These are phyloP conservation scores for Vanrija pseudolonga DNA, from an alignment of 1,284 basidiomycete genomes.

Conservation along the genomic window DNA sequence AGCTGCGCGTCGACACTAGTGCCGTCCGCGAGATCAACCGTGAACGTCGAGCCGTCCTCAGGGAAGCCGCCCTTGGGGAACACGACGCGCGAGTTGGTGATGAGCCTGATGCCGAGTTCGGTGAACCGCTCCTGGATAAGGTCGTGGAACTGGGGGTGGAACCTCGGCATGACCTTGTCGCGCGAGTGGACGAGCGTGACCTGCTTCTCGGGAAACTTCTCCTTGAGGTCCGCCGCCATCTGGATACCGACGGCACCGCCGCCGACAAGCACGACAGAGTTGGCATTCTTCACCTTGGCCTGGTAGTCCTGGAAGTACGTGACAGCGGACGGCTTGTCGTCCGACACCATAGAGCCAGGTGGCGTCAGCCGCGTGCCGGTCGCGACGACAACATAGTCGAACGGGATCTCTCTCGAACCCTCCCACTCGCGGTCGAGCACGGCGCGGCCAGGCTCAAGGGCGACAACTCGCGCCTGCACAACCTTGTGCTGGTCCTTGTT, in stretches of 20 bases:
- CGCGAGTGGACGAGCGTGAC: constrained; percentile 69
- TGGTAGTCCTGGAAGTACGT: constrained; percentile 25
- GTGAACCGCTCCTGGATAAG: constrained; percentile 39
- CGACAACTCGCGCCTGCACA: constrained; percentile 12
- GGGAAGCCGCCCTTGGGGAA: constrained; percentile 48
- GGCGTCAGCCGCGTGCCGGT: constrained; percentile 33
- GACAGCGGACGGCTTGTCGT: constrained; percentile 17
- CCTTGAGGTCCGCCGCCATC: constrained; percentile 66
- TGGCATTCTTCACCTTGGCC: constrained; percentile 19
- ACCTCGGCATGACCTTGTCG: constrained; percentile 58
- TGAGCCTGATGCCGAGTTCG: constrained; percentile 46
- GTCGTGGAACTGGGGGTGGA: constrained; percentile 58
- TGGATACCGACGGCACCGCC: constrained; percentile 53
- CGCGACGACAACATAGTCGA: constrained; percentile 41
- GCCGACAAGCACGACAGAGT: constrained; percentile 41
- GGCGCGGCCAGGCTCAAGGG: constrained; percentile 3
- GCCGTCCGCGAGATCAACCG: constrained; percentile 41
- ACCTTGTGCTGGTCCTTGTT: constrained; percentile 7
- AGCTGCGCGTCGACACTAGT: constrained; percentile 28
- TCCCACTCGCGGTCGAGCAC: constrained; percentile 18
- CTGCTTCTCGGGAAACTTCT: constrained; percentile 57
- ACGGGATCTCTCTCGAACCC: constrained; percentile 18
- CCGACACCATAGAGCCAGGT: constrained; percentile 32
- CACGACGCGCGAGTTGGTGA: constrained; percentile 29
- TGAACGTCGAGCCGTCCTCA: constrained; percentile 27